Base-by-base conservation (phyloP, 2,329 filamentous ascomycete species). In the Teratosphaeria viscida region DNA sequence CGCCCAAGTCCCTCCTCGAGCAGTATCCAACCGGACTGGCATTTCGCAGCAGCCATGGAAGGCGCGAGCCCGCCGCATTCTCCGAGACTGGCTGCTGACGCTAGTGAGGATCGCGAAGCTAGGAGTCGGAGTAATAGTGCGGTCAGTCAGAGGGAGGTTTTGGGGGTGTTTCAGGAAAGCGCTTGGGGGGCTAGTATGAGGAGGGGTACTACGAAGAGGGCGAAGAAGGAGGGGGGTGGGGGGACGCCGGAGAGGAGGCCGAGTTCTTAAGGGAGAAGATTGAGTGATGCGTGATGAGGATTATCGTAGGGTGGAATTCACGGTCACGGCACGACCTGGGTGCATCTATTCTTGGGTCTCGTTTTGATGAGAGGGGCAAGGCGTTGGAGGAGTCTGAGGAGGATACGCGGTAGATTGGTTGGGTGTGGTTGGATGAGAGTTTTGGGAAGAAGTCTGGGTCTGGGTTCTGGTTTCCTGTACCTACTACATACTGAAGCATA, bases 161-260 rank as follows among this genome's bases (percentile, higher is more conserved):
- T 92, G 72, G 85, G 91, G 65, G 88, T 94, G 70, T 81, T 97
- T 58, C 90, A 94, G 68, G 89, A 92, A 69, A 94, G 90, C 19
- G 87, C 89, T 16, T 97, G 92, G 92, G 89, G 92, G 57, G 90
- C 95, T 75, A 95, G 89, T 78, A 91, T 96, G 64, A 82, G 91
- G 64, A 82, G 90, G 63, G 95, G 90, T 76, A 96, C 91, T 57
- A 82, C 79, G 68, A 79, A 79, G 67, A 78, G 82, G 56, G 47
- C 5, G 12, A 19, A 8, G n/a, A 32, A 34, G 49, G 29, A 49
- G 43, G 37, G 23, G 2, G 23, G 23, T 29, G 27, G 53, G n/a
- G 43, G 43, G 1, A 23, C 19, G 43, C 37, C 37, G 37, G 37
- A 43, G 11, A 14, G 37, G 37, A 43, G 37, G 37, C 37, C 37